Percentiles rank a stretch among this genome's conserved stretches.
phyloP scores from a whole-genome alignment of 495 filamentous ascomycete genomes.

The Xylaria bambusicola region DNA sequence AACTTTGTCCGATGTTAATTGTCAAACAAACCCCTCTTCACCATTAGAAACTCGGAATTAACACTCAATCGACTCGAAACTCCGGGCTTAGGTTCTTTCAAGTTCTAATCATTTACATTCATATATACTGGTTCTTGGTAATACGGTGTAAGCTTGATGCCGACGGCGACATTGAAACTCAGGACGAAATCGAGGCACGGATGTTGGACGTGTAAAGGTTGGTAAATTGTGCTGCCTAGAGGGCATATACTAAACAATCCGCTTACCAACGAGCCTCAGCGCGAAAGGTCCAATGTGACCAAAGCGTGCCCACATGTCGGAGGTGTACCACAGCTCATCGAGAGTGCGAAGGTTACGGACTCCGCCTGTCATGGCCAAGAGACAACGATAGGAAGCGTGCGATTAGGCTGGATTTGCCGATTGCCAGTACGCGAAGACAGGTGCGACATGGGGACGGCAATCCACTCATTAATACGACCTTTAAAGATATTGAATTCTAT shows the following conservation, averaged over 20 bases:
- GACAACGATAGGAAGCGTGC: conserved; percentile 29
- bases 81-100: background rate
- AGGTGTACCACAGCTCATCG: conserved; percentile 23
- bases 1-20: conserved; percentile 10
- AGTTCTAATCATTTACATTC: background rate
- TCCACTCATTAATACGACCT: conserved; percentile 26
- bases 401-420: conserved; percentile 13
- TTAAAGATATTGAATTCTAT: conserved; percentile 22
- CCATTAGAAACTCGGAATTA: background rate
- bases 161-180: background rate
- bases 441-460: background rate
- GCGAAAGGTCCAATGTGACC: conserved; percentile 28
- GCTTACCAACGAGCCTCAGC: conserved; percentile 18
- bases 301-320: conserved; percentile 21
- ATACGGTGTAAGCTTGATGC: background rate
- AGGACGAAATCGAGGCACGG: conserved; percentile 21
- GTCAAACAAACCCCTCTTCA: background rate
- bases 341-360: conserved; percentile 28
- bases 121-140: background rate
- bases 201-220: conserved; percentile 34
- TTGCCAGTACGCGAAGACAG: background rate
- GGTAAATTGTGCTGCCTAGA: conserved; percentile 4
- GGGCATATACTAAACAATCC: background rate
- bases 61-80: background rate
- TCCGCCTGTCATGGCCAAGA: conserved; percentile 33